phyloP scores from a whole-genome alignment of 176 grass and related monocot species.

The Eragrostis nindensis region DNA sequence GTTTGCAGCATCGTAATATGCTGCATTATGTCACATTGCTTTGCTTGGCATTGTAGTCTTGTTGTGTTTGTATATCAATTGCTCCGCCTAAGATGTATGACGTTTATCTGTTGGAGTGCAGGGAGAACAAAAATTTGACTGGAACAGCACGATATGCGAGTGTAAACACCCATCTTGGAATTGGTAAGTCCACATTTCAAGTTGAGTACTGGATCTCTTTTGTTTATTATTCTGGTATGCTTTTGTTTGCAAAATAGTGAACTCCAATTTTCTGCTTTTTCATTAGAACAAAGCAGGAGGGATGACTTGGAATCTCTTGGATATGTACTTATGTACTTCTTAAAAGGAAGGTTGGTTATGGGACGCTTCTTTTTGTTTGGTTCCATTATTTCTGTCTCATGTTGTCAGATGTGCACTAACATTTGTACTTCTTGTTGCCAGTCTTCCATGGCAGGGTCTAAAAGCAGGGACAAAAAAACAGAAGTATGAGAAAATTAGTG shows the following conservation, averaged over 20 bases:
- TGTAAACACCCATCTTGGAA: slow-evolving; percentile 95
- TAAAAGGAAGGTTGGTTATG: slow-evolving; percentile 85
- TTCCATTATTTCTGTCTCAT: not conserved
- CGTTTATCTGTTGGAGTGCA: slow-evolving; percentile 53
- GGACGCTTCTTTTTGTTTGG: slow-evolving; percentile 1
- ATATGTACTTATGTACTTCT: slow-evolving; percentile 96
- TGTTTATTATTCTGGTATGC: slow-evolving; percentile 11
- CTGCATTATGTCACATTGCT: not conserved
- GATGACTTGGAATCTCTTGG: slow-evolving; percentile 97
- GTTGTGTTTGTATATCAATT: slow-evolving; percentile 28
- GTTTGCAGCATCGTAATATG: slow-evolving; percentile 6
- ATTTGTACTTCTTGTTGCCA: slow-evolving; percentile 41
- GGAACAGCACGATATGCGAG: slow-evolving; percentile 95
- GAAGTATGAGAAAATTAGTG: slow-evolving; percentile 92
- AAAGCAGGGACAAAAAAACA: slow-evolving; percentile 97
- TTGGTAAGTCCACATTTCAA: slow-evolving; percentile 55
- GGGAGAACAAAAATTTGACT: slow-evolving; percentile 94
- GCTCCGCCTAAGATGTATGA: slow-evolving; percentile 6
- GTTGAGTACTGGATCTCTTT: slow-evolving; percentile 1
- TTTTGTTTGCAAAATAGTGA: slow-evolving; percentile 13
- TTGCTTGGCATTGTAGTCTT: not conserved
- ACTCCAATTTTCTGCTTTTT: slow-evolving; percentile 29
- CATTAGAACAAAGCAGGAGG: slow-evolving; percentile 91
- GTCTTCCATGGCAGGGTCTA: slow-evolving; percentile 86
- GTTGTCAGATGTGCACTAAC: slow-evolving; percentile 18